Evolutionary conservation across 371 early-diverging fungal species (phyloP), one percentile per base, ranked within the genome.

Genomic region (Mortierella sp.): DNA sequence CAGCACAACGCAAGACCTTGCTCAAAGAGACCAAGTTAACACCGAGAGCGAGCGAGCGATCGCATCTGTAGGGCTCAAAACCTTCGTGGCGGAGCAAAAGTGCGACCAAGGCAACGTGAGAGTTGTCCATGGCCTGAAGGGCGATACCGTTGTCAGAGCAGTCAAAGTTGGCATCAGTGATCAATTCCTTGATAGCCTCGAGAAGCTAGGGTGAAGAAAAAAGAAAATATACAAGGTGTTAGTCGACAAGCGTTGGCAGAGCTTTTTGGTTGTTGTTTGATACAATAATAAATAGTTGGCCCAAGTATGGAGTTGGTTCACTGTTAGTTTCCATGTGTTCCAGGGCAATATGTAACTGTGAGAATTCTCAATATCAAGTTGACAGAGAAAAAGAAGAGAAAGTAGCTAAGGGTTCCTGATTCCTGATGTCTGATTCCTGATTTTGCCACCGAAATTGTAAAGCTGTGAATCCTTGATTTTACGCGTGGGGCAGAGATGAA

Each of bases 81-180:
- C 96, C 97, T 61, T 94, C 93, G 47, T 93, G 86, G 66, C 96
- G 92, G 57, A 99, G 88, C 74, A 97, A 86, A 71, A 98, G 91
- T 35, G 97, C 90, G 11, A 97, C 97, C 64, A 99, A 91, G 26
- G 98, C 97, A 20, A 99, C 97, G 87, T 99, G 98, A 49, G 97
- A 94, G 89, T 93, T 96, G 88, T 99, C 99, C 98, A 99, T 99
- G 64, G 98, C 97, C 89, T 99, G 99, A n/a, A 99, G 90, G 37
- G 95, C 91, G 72, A 99, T 95, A 74, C 99, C 99, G 51, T 93
- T 88, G 74, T 98, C 97, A 62, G 91, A 94, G 87, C 98, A 98
- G 84, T 99, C 98, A 89, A 99, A 97, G 91, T 99, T 99, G 84
- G 95, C 96, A 84, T 99, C 97, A 24, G 93, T 91, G 66, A 99